Evolutionary conservation across 2,329 filamentous ascomycete genomes (phyloP).

Genomic region (Berkeleyomyces rouxiae): DNA sequence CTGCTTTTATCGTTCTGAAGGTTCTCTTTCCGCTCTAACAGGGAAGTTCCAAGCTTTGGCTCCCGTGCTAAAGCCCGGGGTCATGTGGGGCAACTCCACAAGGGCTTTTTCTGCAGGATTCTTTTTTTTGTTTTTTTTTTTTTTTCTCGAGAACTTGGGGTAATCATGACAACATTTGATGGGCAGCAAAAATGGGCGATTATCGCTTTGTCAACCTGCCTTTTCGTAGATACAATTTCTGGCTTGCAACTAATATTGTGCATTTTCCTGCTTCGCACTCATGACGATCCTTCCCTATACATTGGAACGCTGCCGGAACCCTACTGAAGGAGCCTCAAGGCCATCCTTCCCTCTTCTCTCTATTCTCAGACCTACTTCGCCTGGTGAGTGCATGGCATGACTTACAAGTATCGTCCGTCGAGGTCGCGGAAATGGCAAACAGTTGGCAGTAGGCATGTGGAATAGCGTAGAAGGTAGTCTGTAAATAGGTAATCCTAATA

Average conservation of each 20-base stretch:
- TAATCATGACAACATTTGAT: background rate
- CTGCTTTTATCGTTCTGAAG: background rate
- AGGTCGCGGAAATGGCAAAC: background rate
- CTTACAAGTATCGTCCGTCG: background rate
- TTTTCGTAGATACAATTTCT: background rate
- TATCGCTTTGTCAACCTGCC: background rate
- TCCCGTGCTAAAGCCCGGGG: background rate
- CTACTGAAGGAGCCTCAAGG: background rate
- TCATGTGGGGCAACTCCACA: background rate
- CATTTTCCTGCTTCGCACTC: background rate
- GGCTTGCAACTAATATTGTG: background rate
- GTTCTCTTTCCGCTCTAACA: background rate
- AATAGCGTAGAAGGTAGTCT: too few relatives aligned
- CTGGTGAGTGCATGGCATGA: background rate
- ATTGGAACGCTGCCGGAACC: background rate
- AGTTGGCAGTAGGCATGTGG: too few relatives aligned
- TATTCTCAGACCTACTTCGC: background rate
- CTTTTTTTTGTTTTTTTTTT: background rate
- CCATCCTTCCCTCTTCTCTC: slow-evolving; percentile 1
- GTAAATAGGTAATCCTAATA: too few relatives aligned
- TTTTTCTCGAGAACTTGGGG: background rate
- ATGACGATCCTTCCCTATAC: background rate
- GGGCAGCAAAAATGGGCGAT: background rate
- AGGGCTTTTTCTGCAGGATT: background rate
- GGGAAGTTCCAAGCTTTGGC: slow-evolving; percentile 5